Evolutionary conservation across 2,329 filamentous ascomycete species (phyloP).

Genomic region (Pestalotiopsis sp.): DNA sequence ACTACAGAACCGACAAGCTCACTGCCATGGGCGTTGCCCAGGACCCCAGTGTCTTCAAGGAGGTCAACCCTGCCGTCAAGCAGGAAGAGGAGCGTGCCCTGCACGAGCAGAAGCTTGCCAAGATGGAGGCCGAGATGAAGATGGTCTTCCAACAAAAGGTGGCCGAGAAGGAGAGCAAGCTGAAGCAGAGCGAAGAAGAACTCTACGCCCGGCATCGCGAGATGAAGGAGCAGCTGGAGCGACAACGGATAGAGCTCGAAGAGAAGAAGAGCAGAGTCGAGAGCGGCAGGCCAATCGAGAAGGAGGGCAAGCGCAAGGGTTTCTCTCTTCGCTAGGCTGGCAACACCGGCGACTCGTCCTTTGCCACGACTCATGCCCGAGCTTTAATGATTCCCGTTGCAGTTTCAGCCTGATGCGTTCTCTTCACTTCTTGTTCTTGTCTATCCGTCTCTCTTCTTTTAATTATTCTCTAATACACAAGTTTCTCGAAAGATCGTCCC

Average conservation of each 20-base stretch:
- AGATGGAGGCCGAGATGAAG: constrained; percentile 99
- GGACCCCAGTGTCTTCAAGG: constrained; percentile 99
- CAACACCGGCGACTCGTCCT: constrained; percentile 23
- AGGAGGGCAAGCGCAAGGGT: constrained; percentile 98
- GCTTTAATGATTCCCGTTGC: constrained; percentile 61
- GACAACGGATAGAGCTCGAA: constrained; percentile 91
- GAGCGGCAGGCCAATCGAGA: constrained; percentile 92
- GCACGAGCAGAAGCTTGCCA: constrained; percentile 99
- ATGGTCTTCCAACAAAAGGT: constrained; percentile 99
- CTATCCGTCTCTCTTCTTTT: constrained; percentile 44
- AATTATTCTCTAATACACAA: constrained; percentile 46
- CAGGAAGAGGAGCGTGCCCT: constrained; percentile 98
- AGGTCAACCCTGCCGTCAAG: constrained; percentile 99
- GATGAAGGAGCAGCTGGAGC: constrained; percentile 99
- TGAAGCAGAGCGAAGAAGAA: constrained; percentile 99
- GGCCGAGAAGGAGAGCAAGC: constrained; percentile 97
- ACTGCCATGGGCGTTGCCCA: constrained; percentile 98
- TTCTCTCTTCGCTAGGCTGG: constrained; percentile 89
- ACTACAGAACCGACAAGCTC: constrained; percentile 99
- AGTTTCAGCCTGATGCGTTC: constrained; percentile 60
- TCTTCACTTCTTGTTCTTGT: constrained; percentile 48
- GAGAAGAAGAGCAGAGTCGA: constrained; percentile 98
- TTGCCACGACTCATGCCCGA: constrained; percentile 56
- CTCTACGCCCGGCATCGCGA: constrained; percentile 96
- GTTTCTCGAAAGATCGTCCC: constrained; percentile 30